Conservation (phyloP, 1,284 basidiomycete genomes). For the Leccinum insolens region DNA sequence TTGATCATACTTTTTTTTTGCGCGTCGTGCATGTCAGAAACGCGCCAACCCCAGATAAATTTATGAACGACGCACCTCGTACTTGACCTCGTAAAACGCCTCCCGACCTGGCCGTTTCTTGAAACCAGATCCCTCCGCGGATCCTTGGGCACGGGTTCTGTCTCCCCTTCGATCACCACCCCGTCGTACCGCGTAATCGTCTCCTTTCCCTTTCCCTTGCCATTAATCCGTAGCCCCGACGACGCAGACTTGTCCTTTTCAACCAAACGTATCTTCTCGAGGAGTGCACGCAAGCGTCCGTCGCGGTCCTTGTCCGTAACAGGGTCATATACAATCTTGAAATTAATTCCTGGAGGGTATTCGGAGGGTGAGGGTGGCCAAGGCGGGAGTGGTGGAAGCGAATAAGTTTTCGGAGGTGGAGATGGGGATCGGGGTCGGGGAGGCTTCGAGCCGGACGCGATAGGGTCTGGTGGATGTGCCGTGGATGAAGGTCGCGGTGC, state of each 20-base stretch:
- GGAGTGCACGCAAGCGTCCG: conserved; percentile 48
- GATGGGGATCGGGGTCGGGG: conserved; percentile 11
- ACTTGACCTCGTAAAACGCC: conserved; percentile 53
- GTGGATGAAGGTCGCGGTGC: conserved; percentile 22
- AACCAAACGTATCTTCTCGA: conserved; percentile 52
- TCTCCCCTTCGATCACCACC: conserved; percentile 53
- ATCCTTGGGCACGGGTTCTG: conserved; percentile 45
- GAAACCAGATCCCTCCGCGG: conserved; percentile 52
- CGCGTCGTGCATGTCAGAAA: conserved; percentile 16
- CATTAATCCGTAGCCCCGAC: conserved; percentile 51
- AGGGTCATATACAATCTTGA: conserved; percentile 68
- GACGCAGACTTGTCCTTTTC: conserved; percentile 35
- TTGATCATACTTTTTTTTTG: conserved; percentile 70
- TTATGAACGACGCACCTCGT: conserved; percentile 58
- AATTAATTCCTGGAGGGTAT: conserved; percentile 51
- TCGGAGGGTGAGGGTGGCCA: conserved; percentile 50
- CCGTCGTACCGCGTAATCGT: conserved; percentile 58
- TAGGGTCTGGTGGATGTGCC: conserved; percentile 29
- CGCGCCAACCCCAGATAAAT: not conserved
- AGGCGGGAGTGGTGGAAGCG: conserved; percentile 42
- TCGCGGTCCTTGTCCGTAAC: conserved; percentile 50
- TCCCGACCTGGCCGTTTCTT: conserved; percentile 44
- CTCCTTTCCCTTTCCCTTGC: conserved; percentile 67
- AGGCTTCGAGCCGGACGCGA: conserved; percentile 33
- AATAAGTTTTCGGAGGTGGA: conserved; percentile 34